These are phyloP conservation scores for Brassica nigra DNA, from an alignment of 345 rosid genomes.

Conservation along the genomic window DNA sequence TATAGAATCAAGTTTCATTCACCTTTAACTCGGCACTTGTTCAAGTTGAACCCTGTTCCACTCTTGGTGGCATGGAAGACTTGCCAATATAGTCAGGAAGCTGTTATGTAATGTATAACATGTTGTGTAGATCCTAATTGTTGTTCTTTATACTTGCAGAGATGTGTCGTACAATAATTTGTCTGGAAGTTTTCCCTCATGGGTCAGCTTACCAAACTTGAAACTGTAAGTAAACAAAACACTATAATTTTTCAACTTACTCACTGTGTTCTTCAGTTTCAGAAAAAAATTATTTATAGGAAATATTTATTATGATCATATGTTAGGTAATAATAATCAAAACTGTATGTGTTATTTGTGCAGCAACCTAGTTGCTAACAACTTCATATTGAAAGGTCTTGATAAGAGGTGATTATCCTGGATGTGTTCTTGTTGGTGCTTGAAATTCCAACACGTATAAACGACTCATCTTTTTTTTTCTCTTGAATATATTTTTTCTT, in stretches of 20 bases:
- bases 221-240: slow-evolving; percentile 51
- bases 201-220: slow-evolving; percentile 51
- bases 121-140: neutral
- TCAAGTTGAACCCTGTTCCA: neutral
- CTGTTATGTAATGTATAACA: neutral
- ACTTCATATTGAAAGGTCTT: slow-evolving; percentile 52
- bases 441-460: neutral
- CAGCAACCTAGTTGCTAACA: slow-evolving; percentile 79
- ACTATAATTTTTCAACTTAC: neutral
- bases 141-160: slow-evolving; percentile 44
- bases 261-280: neutral
- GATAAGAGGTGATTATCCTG: slow-evolving; percentile 49
- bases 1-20: neutral
- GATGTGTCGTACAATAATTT: slow-evolving; percentile 77
- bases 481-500: neutral
- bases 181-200: slow-evolving; percentile 67
- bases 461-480: neutral
- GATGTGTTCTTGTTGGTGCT: neutral
- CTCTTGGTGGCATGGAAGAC: slow-evolving; percentile 19
- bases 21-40: neutral
- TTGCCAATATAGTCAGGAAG: slow-evolving; percentile 7
- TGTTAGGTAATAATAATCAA: neutral
- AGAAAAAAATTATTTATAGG: neutral
- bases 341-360: slow-evolving; percentile 34
- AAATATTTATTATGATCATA: neutral